A percentile compares a stretch with the other conserved stretches of the same genome.
phyloP scores from a whole-genome alignment of 306 rosid species.

The Malus fusca region DNA sequence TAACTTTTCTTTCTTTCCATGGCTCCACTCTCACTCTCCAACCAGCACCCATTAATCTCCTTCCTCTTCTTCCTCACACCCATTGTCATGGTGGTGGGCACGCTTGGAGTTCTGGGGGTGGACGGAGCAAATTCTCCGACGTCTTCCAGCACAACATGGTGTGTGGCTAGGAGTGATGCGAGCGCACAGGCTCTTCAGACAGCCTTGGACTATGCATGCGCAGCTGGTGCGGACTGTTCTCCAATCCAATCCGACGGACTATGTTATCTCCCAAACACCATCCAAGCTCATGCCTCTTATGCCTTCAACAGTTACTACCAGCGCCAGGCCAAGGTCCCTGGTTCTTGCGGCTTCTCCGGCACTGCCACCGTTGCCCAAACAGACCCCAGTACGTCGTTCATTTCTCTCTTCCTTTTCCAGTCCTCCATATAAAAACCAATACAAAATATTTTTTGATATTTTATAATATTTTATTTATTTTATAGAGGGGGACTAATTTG shows the following conservation, averaged over 20 bases:
- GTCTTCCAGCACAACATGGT: conserved; percentile 34
- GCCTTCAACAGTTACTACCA: conserved; percentile 82
- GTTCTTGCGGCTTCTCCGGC: conserved; percentile 67
- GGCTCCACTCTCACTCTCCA: conserved; percentile 24
- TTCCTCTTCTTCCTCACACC: background rate
- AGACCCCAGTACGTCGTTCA: conserved; percentile 57
- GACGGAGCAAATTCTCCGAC: conserved; percentile 12
- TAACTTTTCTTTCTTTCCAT: conserved; percentile 20
- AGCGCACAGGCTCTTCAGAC: conserved; percentile 44
- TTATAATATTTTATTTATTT: background rate
- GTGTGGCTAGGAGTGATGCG: conserved; percentile 76
- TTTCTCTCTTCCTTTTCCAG: background rate
- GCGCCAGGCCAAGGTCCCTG: conserved; percentile 53
- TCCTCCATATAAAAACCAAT: background rate
- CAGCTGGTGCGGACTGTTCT: conserved; percentile 63
- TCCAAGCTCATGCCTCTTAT: conserved; percentile 90
- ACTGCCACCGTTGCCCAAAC: conserved; percentile 74
- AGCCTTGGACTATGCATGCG: conserved; percentile 78
- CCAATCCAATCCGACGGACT: conserved; percentile 55
- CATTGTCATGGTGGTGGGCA: background rate
- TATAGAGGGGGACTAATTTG: background rate
- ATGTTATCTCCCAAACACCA: conserved; percentile 78
- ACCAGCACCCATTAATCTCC: background rate
- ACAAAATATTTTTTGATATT: background rate
- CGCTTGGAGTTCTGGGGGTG: background rate